Percentiles rank a stretch among this genome's conserved stretches.
These are phyloP conservation scores for Lecanicillium sp. DNA, from an alignment of 2,329 filamentous ascomycete species.

Conservation along the genomic window DNA sequence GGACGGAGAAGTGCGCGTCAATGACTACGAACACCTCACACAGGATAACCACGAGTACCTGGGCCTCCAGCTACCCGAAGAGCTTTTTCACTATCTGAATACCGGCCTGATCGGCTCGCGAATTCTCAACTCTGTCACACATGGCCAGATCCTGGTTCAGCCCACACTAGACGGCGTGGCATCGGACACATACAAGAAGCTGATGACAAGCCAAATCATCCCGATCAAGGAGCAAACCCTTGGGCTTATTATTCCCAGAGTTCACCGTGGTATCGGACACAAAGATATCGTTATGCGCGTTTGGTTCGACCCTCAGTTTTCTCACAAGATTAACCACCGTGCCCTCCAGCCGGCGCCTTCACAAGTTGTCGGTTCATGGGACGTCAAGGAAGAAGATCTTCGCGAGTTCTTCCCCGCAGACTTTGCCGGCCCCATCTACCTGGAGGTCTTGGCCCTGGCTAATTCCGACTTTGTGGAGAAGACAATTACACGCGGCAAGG, in stretches of 20 bases:
- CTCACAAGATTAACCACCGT: slow-evolving; percentile 59
- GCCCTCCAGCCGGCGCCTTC: slow-evolving; percentile 39
- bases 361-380: slow-evolving; percentile 55
- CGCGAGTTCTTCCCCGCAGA: slow-evolving; percentile 38
- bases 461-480: slow-evolving; percentile 62
- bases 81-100: slow-evolving; percentile 85
- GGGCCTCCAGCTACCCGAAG: slow-evolving; percentile 80
- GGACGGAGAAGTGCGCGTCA: slow-evolving; percentile 68
- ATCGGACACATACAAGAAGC: slow-evolving; percentile 70
- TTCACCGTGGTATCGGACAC: slow-evolving; percentile 77
- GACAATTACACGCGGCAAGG: slow-evolving; percentile 54
- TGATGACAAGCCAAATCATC: slow-evolving; percentile 68
- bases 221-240: slow-evolving; percentile 70
- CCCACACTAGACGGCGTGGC: slow-evolving; percentile 82
- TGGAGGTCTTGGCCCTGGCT: slow-evolving; percentile 60
- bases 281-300: slow-evolving; percentile 70
- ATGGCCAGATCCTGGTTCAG: slow-evolving; percentile 67
- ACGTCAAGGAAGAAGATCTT: slow-evolving; percentile 54
- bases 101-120: slow-evolving; percentile 72
- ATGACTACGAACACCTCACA: slow-evolving; percentile 67
- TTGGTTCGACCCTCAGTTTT: slow-evolving; percentile 73
- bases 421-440: slow-evolving; percentile 35
- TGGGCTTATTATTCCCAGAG: slow-evolving; percentile 66
- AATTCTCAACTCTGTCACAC: slow-evolving; percentile 74
- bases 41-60: slow-evolving; percentile 83